phyloP scores from a whole-genome alignment of 306 rosid species.

The Ziziphus jujuba region DNA sequence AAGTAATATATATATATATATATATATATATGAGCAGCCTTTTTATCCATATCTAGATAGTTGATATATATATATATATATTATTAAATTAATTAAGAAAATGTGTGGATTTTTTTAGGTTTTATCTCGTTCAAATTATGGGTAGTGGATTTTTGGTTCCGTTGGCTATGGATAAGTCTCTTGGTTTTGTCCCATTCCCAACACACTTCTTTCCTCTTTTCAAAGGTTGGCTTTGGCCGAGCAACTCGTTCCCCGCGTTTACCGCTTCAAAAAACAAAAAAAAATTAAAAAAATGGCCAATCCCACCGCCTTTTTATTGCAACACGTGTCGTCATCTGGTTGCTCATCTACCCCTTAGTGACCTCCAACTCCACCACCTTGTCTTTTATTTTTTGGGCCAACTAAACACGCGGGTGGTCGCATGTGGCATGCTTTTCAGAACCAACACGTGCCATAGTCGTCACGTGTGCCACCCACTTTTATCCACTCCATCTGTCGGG shows the following conservation, averaged over 20 bases:
- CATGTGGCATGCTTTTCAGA: slow-evolving; percentile 17
- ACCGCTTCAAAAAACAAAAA: slow-evolving; percentile 25
- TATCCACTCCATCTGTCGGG: slow-evolving; percentile 31
- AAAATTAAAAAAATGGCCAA: neutral
- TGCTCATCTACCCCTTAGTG: neutral
- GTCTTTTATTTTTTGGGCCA: slow-evolving; percentile 10
- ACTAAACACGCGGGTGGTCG: slow-evolving; percentile 23
- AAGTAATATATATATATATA: too few species aligned
- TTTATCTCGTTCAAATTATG: neutral
- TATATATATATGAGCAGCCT: too few species aligned
- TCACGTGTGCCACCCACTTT: slow-evolving; percentile 39
- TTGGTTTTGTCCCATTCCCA: slow-evolving; percentile 11
- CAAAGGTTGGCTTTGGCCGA: slow-evolving; percentile 3
- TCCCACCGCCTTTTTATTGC: neutral
- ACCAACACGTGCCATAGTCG: slow-evolving; percentile 30
- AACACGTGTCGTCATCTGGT: slow-evolving; percentile 2
- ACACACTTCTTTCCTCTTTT: neutral
- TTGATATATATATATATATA: too few species aligned
- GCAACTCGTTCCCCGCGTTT: slow-evolving; percentile 37
- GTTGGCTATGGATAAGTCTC: slow-evolving; percentile 9
- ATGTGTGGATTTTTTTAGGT: too few species aligned
- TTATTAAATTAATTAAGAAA: too few species aligned
- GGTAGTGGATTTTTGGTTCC: neutral
- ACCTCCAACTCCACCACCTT: slow-evolving; percentile 23
- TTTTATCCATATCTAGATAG: too few species aligned